phyloP scores from a whole-genome alignment of 1,284 basidiomycete genomes.

The Schizophyllum amplum region DNA sequence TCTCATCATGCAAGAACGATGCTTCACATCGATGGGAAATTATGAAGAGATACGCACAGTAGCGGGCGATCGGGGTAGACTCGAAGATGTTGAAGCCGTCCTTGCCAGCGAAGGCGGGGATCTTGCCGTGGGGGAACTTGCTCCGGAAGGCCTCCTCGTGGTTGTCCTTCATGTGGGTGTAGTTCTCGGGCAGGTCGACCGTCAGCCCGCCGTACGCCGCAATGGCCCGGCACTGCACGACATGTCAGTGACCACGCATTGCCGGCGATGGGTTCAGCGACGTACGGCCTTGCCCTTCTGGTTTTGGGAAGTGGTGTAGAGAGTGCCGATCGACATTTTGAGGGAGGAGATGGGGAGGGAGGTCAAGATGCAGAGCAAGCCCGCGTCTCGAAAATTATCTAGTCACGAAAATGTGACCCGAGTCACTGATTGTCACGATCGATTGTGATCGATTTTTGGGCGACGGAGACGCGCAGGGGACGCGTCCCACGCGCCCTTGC shows the following conservation, averaged over 20 bases:
- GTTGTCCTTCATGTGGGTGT: conserved; percentile 70
- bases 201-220: conserved; percentile 68
- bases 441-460: no score
- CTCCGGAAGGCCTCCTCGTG: conserved; percentile 67
- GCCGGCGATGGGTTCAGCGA: conserved; percentile 11
- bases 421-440: no score
- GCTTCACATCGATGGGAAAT: conserved; percentile 18
- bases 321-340: conserved; percentile 47
- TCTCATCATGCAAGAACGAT: conserved; percentile 29
- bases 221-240: conserved; percentile 55
- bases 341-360: conserved; percentile 12
- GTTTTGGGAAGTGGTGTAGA: conserved; percentile 42
- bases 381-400: no score
- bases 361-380: neutral
- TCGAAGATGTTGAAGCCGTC: conserved; percentile 83
- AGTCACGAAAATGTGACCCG: no score
- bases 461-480: no score
- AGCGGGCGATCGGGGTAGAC: conserved; percentile 75
- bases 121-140: conserved; percentile 81
- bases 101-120: conserved; percentile 73
- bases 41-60: conserved; percentile 60
- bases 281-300: conserved; percentile 43
- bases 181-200: conserved; percentile 48
- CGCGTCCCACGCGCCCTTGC: no score
- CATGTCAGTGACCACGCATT: conserved; percentile 1